Base-by-base conservation (phyloP, 495 filamentous ascomycete genomes). In the Aspergillus indologenus region DNA sequence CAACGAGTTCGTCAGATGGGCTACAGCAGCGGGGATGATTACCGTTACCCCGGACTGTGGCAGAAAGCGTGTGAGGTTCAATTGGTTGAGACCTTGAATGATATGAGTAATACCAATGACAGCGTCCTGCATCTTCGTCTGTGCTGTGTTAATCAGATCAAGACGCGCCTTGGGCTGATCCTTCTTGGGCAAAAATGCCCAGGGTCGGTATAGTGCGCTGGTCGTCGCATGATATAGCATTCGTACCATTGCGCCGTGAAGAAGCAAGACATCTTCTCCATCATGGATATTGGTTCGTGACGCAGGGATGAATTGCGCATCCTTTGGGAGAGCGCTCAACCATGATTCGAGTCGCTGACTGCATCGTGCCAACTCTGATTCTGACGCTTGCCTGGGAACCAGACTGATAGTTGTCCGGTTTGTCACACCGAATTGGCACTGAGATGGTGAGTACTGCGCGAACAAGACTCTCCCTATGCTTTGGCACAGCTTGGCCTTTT, bases 191-290 rank as follows among this genome's bases (percentile, higher is more conserved):
- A n/a, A 82, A 78, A 53, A 89, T 69, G 67, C 89, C 64, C 91
- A 90, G 17, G 91, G 91, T 19, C 90, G 81, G 68, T 96, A 89
- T 18, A 96, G 81, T 5, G 90, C 91, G 45, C 89, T 92, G 47
- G 91, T 79, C 6, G 91, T 92, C 8, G 90, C 90, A 70, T 88
- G 89, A 63, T 92, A 93, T 1, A 92, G 81, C 88, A 95, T 91
- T 68, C 91, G 87, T 21, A 96, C 74, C 59, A 95, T 83, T 44
- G 85, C 86, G 20, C 87, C 81, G 60, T 94, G 88, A 2, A 95
- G 76, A 2, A 87, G 81, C 9, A 96, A 64, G 6, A 81, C 78
- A 53, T 80, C 76, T 53, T 84, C 79, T 15, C 77, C 75, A 45
- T 75, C 71, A 4, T 64, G 65, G 44, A 76, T 72, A 23, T 67